Evolutionary conservation across 1,284 basidiomycete species (phyloP), one percentile per base, ranked within the genome.

Genomic region (Ceratobasidium sp.): DNA sequence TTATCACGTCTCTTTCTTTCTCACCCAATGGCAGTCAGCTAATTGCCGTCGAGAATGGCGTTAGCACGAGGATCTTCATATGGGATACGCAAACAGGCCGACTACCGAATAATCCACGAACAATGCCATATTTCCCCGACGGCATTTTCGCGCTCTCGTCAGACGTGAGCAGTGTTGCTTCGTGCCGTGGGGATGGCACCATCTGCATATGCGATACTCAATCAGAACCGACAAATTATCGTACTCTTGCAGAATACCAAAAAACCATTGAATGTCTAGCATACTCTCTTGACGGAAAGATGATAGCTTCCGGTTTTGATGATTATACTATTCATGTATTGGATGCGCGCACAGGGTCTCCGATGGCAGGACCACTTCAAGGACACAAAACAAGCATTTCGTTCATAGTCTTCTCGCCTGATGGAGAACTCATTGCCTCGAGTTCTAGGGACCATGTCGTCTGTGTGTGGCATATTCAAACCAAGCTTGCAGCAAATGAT

Each of bases 51-150:
- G n/a, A n/a, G n/a, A n/a, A n/a, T n/a, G n/a, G n/a, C n/a, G n/a
- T n/a, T n/a, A n/a, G n/a, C n/a, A n/a, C n/a, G n/a, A n/a, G n/a
- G n/a, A n/a, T n/a, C n/a, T 59, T 65, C 39, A 16, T 73, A 1
- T 73, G 72, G 72, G 50, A 55, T 41, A 36, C 41, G 23, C 26
- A 28, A n/a, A n/a, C n/a, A n/a, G n/a, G n/a, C n/a, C n/a, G n/a
- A n/a, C n/a, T n/a, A n/a, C n/a, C n/a, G n/a, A n/a, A n/a, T n/a
- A n/a, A n/a, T n/a, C n/a, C n/a, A n/a, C n/a, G n/a, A n/a, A n/a
- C n/a, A n/a, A n/a, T n/a, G n/a, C n/a, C n/a, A n/a, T n/a, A n/a
- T n/a, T n/a, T n/a, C n/a, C n/a, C n/a, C n/a, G n/a, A n/a, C n/a
- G n/a, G n/a, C n/a, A n/a, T n/a, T n/a, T n/a, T n/a, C n/a, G n/a